These are phyloP conservation scores for Myrmaecium sp. DNA, from an alignment of 2,329 filamentous ascomycete species.

Conservation along the genomic window DNA sequence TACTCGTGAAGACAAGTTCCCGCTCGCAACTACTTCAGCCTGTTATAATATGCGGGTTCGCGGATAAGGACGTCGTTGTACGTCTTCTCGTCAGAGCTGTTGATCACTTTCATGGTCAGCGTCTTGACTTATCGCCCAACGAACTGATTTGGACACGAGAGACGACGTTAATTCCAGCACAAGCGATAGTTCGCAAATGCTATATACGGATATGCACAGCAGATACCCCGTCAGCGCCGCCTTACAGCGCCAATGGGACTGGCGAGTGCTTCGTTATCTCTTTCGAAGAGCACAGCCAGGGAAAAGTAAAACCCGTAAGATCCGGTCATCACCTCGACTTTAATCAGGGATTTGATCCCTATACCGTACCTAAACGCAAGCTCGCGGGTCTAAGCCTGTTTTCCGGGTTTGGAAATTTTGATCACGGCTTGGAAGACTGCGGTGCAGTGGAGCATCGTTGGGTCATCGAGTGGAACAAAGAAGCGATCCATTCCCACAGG, in stretches of 20 bases:
- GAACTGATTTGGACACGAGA: conserved; percentile 41
- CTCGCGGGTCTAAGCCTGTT: conserved; percentile 51
- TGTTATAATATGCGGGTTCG: too few species aligned
- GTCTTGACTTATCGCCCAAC: conserved; percentile 35
- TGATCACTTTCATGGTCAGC: too few species aligned
- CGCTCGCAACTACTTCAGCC: too few species aligned
- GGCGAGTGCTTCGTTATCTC: conserved; percentile 52
- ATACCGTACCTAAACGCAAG: conserved; percentile 5
- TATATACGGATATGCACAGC: conserved; percentile 38
- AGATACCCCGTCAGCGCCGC: conserved; percentile 23
- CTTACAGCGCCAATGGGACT: conserved; percentile 48
- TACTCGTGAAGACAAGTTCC: too few species aligned
- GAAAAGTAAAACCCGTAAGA: too few species aligned
- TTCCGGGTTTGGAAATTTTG: conserved; percentile 63
- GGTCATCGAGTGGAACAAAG: conserved; percentile 47
- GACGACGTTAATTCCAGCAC: conserved; percentile 19
- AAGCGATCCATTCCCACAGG: conserved; percentile 55
- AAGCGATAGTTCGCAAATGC: conserved; percentile 38
- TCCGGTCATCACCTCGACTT: too few species aligned
- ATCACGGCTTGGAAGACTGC: conserved; percentile 57
- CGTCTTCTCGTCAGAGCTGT: too few species aligned
- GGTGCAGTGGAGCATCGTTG: conserved; percentile 47
- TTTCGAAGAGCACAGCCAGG: background rate
- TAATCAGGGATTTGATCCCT: conserved; percentile 40
- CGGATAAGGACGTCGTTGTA: too few species aligned